Conservation (phyloP, 805 yeast species). For the Lachancea thermotolerans region DNA sequence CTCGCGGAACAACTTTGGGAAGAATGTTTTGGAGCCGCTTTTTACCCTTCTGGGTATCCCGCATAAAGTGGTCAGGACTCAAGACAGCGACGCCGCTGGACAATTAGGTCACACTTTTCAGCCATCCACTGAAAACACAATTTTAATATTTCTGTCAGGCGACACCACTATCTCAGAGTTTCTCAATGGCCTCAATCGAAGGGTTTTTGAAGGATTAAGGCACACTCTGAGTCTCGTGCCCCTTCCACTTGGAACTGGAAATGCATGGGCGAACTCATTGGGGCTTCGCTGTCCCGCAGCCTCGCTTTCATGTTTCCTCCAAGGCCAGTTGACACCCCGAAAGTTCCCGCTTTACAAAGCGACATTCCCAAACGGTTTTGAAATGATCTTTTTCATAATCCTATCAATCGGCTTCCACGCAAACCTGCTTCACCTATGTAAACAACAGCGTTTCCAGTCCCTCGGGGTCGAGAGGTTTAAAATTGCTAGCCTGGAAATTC, state of each 20-base stretch:
- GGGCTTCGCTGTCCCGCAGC: slow-evolving; percentile 33
- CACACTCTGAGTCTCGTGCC: slow-evolving; percentile 19
- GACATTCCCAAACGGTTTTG: slow-evolving; percentile 24
- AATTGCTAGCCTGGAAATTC: slow-evolving; percentile 55
- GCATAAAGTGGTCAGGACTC: slow-evolving; percentile 41
- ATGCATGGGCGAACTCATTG: slow-evolving; percentile 64
- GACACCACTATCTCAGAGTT: slow-evolving; percentile 82
- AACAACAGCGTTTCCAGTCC: slow-evolving; percentile 56
- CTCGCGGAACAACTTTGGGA: slow-evolving; percentile 35
- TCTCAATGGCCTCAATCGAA: slow-evolving; percentile 42
- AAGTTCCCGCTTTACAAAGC: slow-evolving; percentile 32
- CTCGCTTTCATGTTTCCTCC: slow-evolving; percentile 35
- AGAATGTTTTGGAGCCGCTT: slow-evolving; percentile 41
- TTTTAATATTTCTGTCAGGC: slow-evolving; percentile 67
- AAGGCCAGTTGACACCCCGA: slow-evolving; percentile 8
- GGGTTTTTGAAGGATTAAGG: neutral
- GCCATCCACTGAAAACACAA: slow-evolving; percentile 20
- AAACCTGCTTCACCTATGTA: slow-evolving; percentile 73
- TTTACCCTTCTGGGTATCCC: slow-evolving; percentile 33
- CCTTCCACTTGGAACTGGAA: slow-evolving; percentile 83
- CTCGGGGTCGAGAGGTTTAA: slow-evolving; percentile 63
- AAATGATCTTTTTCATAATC: slow-evolving; percentile 47
- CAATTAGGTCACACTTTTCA: slow-evolving; percentile 34
- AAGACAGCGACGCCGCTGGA: slow-evolving; percentile 33
- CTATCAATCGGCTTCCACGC: slow-evolving; percentile 86